Evolutionary conservation across 148 eudicot species (phyloP).

Genomic region (Diospyros lotus): DNA sequence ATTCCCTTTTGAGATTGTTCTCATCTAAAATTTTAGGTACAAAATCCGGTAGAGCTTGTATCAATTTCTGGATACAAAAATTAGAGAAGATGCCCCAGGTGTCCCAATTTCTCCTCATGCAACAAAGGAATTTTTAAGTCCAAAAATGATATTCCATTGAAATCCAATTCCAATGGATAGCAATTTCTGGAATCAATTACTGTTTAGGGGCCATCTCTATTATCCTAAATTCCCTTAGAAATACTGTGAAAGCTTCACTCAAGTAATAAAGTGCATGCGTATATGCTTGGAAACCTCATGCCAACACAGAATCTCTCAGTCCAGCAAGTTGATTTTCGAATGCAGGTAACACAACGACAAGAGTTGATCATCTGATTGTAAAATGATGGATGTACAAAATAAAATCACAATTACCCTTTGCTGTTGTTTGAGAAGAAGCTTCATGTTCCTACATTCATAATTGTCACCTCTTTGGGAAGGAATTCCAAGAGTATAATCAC

Average conservation of each 20-base stretch:
- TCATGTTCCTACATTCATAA: slow-evolving; percentile 97
- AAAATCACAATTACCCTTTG: slow-evolving; percentile 62
- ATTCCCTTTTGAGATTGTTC: neutral
- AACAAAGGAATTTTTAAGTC: neutral
- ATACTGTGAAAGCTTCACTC: neutral
- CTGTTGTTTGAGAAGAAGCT: slow-evolving; percentile 95
- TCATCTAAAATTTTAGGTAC: neutral
- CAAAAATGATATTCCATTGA: neutral
- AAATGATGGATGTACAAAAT: neutral
- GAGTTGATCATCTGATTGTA: neutral
- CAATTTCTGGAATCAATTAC: neutral
- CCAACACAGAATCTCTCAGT: neutral
- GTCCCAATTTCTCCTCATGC: neutral
- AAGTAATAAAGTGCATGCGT: neutral
- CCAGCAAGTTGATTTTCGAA: neutral
- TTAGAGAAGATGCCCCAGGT: neutral
- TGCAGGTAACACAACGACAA: neutral
- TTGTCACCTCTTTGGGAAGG: slow-evolving; percentile 98
- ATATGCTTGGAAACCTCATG: neutral
- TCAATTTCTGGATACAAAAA: neutral
- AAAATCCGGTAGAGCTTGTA: neutral
- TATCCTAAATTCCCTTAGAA: neutral
- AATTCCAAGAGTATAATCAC: slow-evolving; percentile 89
- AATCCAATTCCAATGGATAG: neutral
- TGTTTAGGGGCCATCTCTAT: neutral